Base-by-base conservation (phyloP, 2,329 filamentous ascomycete species). In the Exophiala mesophila region DNA sequence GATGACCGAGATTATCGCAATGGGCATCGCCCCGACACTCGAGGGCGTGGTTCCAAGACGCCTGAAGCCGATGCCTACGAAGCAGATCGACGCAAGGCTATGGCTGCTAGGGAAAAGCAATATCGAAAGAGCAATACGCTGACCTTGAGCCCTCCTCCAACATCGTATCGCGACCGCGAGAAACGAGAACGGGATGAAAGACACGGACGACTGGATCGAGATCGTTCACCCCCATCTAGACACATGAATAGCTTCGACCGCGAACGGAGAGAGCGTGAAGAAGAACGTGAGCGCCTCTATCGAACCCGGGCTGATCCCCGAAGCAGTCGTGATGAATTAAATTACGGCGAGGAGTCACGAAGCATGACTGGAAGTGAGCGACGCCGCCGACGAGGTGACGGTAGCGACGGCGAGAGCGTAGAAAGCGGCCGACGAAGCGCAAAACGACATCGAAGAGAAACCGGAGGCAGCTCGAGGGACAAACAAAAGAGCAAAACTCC, bases 1-100 rank as follows among this genome's bases (percentile, higher is more conserved):
- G 65, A 67, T 48, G 70, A 82, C 54, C 78, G 83, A 57, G 80
- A 79, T 32, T 72, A 75, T 58, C 80, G 67, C 36, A 67, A 66
- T 44, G 60, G 63, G 26, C 57, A 60, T 35, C 47, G 54, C 6
- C 23, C 40, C 10, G 54, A 57, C 12, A 41, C 56, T 18, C 58
- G 62, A 23, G 63, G 63, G 38, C 74, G 86, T 56, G 78, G 79
- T 56, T 94, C 86, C 60, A 87, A 88, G 57, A 89, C 84, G 56
- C 89, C 88, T n/a, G 92, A 97, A 64, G 78, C 80, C 45, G 89
- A 98, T 67, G 80, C 87, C 15, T 98, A 98, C 64, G 92, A 97
- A 66, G 92, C 89, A 47, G 92, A 98, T 62, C 82, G 92, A 53
- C 84, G 88, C 58, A 92, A 90, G 64, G 90, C 90, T 31, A 89